A percentile compares a stretch with the other conserved stretches of the same genome.
Evolutionary conservation across 805 yeast genomes (phyloP).

Genomic region (Sugiyamaella valdiviana): DNA sequence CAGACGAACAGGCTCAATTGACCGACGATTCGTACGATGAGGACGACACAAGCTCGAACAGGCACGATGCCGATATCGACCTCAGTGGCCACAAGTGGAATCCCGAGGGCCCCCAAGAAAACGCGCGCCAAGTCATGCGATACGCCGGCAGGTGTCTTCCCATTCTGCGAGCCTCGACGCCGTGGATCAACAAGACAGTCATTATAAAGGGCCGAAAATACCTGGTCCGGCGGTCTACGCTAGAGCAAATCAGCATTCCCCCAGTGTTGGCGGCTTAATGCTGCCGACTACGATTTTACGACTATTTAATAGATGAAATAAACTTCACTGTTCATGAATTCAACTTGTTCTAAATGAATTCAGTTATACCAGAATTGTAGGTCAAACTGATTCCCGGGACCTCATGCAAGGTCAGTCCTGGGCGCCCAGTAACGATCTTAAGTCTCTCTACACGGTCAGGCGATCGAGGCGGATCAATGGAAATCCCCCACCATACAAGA

Average conservation of each 20-base stretch:
- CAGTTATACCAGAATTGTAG: slow-evolving; percentile 25
- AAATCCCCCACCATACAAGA: not conserved
- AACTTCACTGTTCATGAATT: too few species aligned
- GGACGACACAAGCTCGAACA: slow-evolving; percentile 9
- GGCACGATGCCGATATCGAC: slow-evolving; percentile 5
- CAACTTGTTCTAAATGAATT: too few species aligned
- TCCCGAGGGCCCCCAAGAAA: slow-evolving; percentile 10
- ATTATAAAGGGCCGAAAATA: slow-evolving; percentile 19
- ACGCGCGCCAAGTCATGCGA: slow-evolving; percentile 10
- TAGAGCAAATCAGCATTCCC: not conserved
- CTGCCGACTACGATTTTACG: too few species aligned
- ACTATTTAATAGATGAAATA: too few species aligned
- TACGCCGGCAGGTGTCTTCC: slow-evolving; percentile 24
- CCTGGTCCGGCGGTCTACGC: slow-evolving; percentile 9
- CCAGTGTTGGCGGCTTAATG: not conserved
- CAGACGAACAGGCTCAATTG: too few species aligned
- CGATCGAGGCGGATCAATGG: slow-evolving; percentile 2
- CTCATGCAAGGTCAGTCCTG: slow-evolving; percentile 25
- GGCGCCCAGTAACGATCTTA: slow-evolving; percentile 33
- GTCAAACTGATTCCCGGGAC: slow-evolving; percentile 34
- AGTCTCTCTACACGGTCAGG: slow-evolving; percentile 21
- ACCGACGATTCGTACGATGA: slow-evolving; percentile 12
- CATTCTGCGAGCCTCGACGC: slow-evolving; percentile 17
- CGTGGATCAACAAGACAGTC: slow-evolving; percentile 23
- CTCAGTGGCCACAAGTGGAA: slow-evolving; percentile 17